These are phyloP conservation scores for Globisporangium middletonii DNA, from an alignment of 352 stramenopile genomes.

Conservation along the genomic window DNA sequence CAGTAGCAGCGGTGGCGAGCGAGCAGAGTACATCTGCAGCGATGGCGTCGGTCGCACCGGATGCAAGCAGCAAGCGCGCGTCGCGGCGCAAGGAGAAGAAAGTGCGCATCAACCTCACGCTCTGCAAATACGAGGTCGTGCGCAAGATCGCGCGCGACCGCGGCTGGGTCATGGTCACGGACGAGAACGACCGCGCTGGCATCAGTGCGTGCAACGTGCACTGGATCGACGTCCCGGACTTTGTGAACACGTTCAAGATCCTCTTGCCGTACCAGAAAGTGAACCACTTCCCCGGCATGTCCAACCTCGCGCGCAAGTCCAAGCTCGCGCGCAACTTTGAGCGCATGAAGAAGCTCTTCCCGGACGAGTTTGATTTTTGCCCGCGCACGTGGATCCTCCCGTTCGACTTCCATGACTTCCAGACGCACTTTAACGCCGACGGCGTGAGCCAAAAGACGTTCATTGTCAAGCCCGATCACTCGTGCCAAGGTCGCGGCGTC, in stretches of 20 bases:
- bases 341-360: conserved; percentile 93
- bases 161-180: conserved; percentile 66
- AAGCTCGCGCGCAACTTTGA: conserved; percentile 94
- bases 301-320: conserved; percentile 92
- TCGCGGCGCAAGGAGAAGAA: conserved; percentile 34
- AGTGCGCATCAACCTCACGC: conserved; percentile 66
- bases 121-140: conserved; percentile 80
- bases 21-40: too few species aligned
- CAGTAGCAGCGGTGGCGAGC: too few species aligned
- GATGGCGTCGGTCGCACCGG: neutral
- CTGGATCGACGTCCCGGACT: conserved; percentile 93
- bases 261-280: conserved; percentile 91
- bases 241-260: conserved; percentile 84
- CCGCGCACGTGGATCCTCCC: conserved; percentile 96
- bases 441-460: conserved; percentile 90
- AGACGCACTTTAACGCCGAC: conserved; percentile 85
- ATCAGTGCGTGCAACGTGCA: conserved; percentile 87
- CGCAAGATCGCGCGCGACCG: conserved; percentile 70
- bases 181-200: conserved; percentile 61
- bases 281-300: conserved; percentile 97
- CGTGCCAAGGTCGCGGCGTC: conserved; percentile 89
- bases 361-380: conserved; percentile 91
- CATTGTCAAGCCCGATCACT: conserved; percentile 94
- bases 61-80: conserved; percentile 15
- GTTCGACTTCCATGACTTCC: conserved; percentile 90